Evolutionary conservation across 2,329 filamentous ascomycete species (phyloP), one percentile per base, ranked within the genome.

Genomic region (Allantophomopsis lycopodina): DNA sequence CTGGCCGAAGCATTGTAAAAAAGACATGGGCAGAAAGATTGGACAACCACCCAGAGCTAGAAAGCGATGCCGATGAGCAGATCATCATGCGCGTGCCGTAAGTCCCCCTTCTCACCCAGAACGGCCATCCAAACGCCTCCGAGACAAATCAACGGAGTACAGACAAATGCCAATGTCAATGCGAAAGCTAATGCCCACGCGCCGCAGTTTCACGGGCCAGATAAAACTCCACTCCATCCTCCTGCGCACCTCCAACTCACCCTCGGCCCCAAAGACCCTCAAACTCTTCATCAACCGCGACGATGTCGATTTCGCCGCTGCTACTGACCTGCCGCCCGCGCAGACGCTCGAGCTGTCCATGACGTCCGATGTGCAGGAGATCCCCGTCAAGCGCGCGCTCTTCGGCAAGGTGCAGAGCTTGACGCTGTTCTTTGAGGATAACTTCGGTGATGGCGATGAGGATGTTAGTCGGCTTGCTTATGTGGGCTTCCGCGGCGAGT

Each of bases 401-500:
- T 98, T 95, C 69, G 85, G 82, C 49, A 83, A 79, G 18, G 86
- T 88, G n/a, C 81, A 84, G 36, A 79, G 72, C 15, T 65, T 98
- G 44, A 76, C 79, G 12, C 66, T 98, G 37, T 96, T 96, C 65
- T 83, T 96, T 51, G 80, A 84, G 51, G 85, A 95, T 57, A 98
- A 96, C 56, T 94, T 89, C 60, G 73, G 77, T 50, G 72, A 76
- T 10, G 85, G 77, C 0, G 83, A 86, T 12, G 84, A 88, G 55
- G 84, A 93, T 40, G 76, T 81, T 40, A 89, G 84, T 35, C 71
- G 77, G 37, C 58, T 96, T 2, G 78, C 69, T 45, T 98, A 95
- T 61, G 47, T 96, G 41, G 91, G 84, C 1, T 96, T 98, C 66
- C 88, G 85, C 62, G 91, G 91, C 17, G 85, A 94, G 61, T 96